Evolutionary conservation across 208 protist species (phyloP).

Genomic region (Trypanosoma congolense): DNA sequence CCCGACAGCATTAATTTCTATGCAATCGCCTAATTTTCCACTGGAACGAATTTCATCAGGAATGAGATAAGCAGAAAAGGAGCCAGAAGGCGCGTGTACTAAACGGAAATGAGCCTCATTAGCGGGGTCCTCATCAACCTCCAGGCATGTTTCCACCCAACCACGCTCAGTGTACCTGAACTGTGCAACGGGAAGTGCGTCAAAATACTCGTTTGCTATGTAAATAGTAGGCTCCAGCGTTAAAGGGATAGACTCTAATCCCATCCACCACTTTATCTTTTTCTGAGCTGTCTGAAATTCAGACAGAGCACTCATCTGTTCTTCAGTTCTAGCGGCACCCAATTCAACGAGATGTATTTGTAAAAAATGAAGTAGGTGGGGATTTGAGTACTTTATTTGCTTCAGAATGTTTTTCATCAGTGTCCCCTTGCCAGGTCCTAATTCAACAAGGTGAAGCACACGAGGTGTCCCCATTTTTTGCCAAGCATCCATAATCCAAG

Average conservation of each 20-base stretch:
- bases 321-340: constrained; percentile 69
- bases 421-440: constrained; percentile 81
- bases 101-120: constrained; percentile 83
- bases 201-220: constrained; percentile 90
- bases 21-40: constrained; percentile 67
- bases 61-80: constrained; percentile 84
- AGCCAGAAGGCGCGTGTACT: constrained; percentile 82
- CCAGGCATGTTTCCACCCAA: constrained; percentile 90
- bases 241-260: constrained; percentile 77
- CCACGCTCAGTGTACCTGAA: constrained; percentile 90
- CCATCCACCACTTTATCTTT: constrained; percentile 88
- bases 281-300: constrained; percentile 81
- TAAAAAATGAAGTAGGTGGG: constrained; percentile 87
- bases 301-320: constrained; percentile 75
- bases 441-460: constrained; percentile 85
- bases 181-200: constrained; percentile 89
- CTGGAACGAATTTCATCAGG: constrained; percentile 72
- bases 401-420: constrained; percentile 87
- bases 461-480: constrained; percentile 89
- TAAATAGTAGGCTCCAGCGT: constrained; percentile 83
- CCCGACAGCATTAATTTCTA: constrained; percentile 82
- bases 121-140: constrained; percentile 82
- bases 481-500: constrained; percentile 88
- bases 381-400: constrained; percentile 79
- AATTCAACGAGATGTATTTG: constrained; percentile 86